phyloP scores from a whole-genome alignment of 208 protist genomes.

The Leishmania tarentolae region DNA sequence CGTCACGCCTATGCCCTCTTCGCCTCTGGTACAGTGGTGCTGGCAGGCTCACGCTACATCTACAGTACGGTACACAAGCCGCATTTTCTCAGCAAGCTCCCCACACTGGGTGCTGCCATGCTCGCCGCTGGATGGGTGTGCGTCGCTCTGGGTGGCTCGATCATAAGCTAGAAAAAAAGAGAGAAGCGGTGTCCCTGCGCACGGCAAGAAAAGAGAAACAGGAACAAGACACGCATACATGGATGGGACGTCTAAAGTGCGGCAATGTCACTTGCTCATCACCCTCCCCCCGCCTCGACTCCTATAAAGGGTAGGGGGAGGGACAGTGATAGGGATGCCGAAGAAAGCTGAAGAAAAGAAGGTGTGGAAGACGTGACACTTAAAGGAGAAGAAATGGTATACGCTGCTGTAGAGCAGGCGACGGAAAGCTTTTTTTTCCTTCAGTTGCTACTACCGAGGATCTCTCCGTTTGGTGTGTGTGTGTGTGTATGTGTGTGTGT shows the following conservation, averaged over 20 bases:
- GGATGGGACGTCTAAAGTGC: neutral
- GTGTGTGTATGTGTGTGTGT: too few species aligned
- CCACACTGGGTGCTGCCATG: slow-evolving; percentile 32
- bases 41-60: slow-evolving; percentile 43
- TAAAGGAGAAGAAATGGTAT: neutral
- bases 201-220: neutral
- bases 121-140: slow-evolving; percentile 42
- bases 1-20: slow-evolving; percentile 44
- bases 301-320: neutral
- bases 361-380: neutral
- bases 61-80: slow-evolving; percentile 52
- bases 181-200: neutral
- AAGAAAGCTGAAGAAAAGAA: neutral
- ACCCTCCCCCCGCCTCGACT: neutral
- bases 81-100: slow-evolving; percentile 32
- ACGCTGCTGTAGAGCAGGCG: neutral
- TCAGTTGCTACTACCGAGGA: neutral
- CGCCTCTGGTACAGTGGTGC: slow-evolving; percentile 30
- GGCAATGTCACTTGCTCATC: neutral
- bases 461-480: too few species aligned
- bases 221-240: neutral
- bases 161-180: neutral
- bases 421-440: neutral
- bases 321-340: neutral
- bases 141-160: slow-evolving; percentile 27